These are phyloP conservation scores for Hypoxylon fuscum DNA, from an alignment of 495 filamentous ascomycete genomes.

Conservation along the genomic window DNA sequence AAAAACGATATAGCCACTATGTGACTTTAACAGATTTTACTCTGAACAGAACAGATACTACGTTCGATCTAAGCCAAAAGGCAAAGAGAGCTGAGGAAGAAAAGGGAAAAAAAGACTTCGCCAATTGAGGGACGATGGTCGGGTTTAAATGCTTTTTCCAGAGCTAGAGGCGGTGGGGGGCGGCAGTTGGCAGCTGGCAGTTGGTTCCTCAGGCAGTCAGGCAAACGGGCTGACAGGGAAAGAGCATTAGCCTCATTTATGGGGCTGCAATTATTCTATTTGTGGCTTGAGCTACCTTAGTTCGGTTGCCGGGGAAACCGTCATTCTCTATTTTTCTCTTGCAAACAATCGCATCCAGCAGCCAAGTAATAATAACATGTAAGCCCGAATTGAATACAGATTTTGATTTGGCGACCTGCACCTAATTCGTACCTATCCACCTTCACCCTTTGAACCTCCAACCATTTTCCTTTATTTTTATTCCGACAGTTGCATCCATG, in stretches of 20 bases:
- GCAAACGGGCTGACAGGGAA: background rate
- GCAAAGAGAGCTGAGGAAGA: conserved; percentile 59
- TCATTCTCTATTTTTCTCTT: too few species aligned
- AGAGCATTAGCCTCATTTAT: conserved; percentile 20
- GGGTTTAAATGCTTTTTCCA: background rate
- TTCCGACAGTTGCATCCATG: conserved; percentile 23
- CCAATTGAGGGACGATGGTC: conserved; percentile 1
- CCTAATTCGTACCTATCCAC: conserved; percentile 16
- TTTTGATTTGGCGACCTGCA: too few species aligned
- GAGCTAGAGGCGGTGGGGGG: background rate
- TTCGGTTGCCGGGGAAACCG: conserved; percentile 37
- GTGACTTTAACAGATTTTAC: conserved; percentile 79
- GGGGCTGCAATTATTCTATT: too few species aligned
- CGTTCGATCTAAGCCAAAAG: conserved; percentile 97
- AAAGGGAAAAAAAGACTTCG: conserved; percentile 38
- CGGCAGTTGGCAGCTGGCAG: background rate
- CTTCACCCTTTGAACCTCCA: conserved; percentile 20
- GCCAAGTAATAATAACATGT: too few species aligned
- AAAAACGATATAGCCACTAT: conserved; percentile 80
- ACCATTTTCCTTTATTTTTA: conserved; percentile 20
- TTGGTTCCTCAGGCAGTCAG: too few species aligned
- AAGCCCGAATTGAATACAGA: too few species aligned
- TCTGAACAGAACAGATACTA: conserved; percentile 99
- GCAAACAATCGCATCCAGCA: too few species aligned
- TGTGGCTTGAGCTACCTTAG: conserved; percentile 13